A percentile compares a stretch with the other conserved stretches of the same genome.
Evolutionary conservation across 352 stramenopile genomes (phyloP).

Genomic region (Halophytophthora batemanensis): DNA sequence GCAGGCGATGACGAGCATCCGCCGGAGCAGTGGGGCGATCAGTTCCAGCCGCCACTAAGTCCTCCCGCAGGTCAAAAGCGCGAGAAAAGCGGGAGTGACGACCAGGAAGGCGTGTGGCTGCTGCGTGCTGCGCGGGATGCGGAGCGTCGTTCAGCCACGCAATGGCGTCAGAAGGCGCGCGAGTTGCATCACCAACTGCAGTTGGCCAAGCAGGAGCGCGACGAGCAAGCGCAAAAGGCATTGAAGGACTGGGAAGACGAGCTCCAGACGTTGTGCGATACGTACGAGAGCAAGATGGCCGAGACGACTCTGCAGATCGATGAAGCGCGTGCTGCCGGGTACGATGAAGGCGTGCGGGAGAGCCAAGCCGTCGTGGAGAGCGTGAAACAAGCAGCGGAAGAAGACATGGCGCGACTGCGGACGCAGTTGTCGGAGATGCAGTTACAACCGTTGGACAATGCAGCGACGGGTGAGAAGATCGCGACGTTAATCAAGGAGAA

Average conservation of each 20-base stretch:
- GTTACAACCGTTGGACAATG: not conserved
- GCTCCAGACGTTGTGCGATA: constrained; percentile 62
- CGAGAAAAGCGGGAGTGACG: constrained; percentile 19
- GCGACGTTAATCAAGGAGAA: constrained; percentile 26
- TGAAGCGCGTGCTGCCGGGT: constrained; percentile 56
- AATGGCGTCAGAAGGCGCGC: constrained; percentile 72
- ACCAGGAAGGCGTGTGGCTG: constrained; percentile 45
- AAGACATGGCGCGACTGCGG: constrained; percentile 29
- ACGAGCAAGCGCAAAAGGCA: constrained; percentile 45
- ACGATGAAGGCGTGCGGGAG: constrained; percentile 74
- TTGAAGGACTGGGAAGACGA: constrained; percentile 51
- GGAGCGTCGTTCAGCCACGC: constrained; percentile 37
- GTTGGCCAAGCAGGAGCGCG: constrained; percentile 32
- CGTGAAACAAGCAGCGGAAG: constrained; percentile 49
- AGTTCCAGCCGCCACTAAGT: constrained; percentile 4
- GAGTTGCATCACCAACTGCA: constrained; percentile 61
- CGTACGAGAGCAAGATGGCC: constrained; percentile 71
- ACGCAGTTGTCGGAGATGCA: constrained; percentile 18
- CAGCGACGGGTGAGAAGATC: constrained; percentile 6
- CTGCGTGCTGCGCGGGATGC: constrained; percentile 34
- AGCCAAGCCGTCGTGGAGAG: constrained; percentile 68
- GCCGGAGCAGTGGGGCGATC: constrained; percentile 8
- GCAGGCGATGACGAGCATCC: constrained; percentile 16
- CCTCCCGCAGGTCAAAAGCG: constrained; percentile 8
- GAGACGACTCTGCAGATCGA: constrained; percentile 76